Base-by-base conservation (phyloP, 192 early-diverging fungal species). In the Coemansia sp. region DNA sequence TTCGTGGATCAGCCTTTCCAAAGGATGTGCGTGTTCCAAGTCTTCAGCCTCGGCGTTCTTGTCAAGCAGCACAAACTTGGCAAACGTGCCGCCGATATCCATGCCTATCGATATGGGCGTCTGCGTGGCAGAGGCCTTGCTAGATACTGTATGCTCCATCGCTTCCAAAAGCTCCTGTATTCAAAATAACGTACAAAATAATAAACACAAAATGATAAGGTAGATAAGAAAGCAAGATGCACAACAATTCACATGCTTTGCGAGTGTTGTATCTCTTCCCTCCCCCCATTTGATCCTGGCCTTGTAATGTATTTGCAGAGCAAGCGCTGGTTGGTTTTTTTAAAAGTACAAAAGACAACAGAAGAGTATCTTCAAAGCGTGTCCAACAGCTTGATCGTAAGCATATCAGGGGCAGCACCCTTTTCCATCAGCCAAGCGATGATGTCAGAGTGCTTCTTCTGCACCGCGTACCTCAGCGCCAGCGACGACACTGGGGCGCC, bases 401-500 rank as follows among this genome's bases (percentile, higher is more conserved):
- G 50, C 72, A 81, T 75, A 59, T 81, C 78, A n/a, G 79, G 79
- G 23, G 60, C 74, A 46, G 65, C 79, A 20, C 74, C 79, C 14
- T 67, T 65, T 45, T 70, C 70, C 79, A 81, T 65, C 29, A 81
- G 56, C 73, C 74, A 81, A 0, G 59, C 42, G 1, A 70, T 43
- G 6, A 81, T 52, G 6, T 57, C 29, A 1, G 32, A 32, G 23
- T 76, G 79, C 9, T 62, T 53, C 45, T 81, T 81, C 49, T 81
- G 79, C 34, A 81, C 79, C 1, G 79, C 79, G 54, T 81, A 81
- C 9, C 79, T 59, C 41, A 81, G 65, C 3, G 74, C 79, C 58
- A 75, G 32, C 49, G 79, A 71, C 49, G 56, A 70, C 11, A 76
- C 45, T 7, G 67, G 74, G 2, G 79, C 79, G 14, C 79, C 79